Evolutionary conservation across 2,329 filamentous ascomycete genomes (phyloP).

Genomic region (Colletotrichum lindemuthianum): DNA sequence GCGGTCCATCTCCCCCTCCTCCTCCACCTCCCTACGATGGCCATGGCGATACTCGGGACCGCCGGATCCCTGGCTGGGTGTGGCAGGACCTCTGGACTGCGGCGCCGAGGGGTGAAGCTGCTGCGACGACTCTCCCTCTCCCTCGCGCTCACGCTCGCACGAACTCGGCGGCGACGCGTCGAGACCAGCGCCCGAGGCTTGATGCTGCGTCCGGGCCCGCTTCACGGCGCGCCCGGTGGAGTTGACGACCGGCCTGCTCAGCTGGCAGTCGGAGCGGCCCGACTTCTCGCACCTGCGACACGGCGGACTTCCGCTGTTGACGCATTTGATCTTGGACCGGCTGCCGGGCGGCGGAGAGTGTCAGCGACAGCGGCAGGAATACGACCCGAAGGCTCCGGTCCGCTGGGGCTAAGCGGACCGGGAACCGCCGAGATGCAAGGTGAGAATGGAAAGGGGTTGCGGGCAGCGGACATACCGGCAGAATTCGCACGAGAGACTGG

Average conservation of each 20-base stretch:
- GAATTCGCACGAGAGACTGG: conserved; percentile 47
- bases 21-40: not conserved
- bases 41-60: not conserved
- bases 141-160: conserved; percentile 3
- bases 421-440: no score
- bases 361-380: not conserved
- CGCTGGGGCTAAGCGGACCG: not conserved
- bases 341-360: conserved; percentile 35
- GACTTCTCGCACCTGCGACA: conserved; percentile 45
- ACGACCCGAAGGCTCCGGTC: conserved; percentile 5
- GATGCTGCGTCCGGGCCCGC: conserved; percentile 12
- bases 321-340: conserved; percentile 48
- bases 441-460: not conserved
- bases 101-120: conserved; percentile 18
- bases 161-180: not conserved
- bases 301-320: conserved; percentile 44
- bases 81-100: conserved; percentile 24
- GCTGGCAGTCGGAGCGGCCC: conserved; percentile 40
- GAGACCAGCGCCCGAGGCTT: conserved; percentile 34
- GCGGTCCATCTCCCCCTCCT: not conserved
- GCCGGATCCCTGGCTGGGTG: conserved; percentile 15
- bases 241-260: conserved; percentile 39
- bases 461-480: conserved; percentile 42
- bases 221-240: conserved; percentile 19
- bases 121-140: not conserved